These are phyloP conservation scores for Cordyceps farinosa DNA, from an alignment of 2,329 filamentous ascomycete species.

Conservation along the genomic window DNA sequence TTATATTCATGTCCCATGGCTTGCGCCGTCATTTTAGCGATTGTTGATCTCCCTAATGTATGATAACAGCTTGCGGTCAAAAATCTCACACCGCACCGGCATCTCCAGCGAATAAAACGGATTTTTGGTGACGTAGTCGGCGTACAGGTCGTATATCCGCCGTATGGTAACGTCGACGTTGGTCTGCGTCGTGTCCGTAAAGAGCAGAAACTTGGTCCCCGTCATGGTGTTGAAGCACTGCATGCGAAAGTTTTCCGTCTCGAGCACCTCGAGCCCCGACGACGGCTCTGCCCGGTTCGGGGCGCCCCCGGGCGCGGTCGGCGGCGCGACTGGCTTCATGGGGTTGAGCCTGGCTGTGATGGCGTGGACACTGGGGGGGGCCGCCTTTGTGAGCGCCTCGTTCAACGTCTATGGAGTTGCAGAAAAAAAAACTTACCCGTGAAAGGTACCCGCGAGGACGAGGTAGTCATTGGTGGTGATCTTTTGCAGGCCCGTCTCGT, in stretches of 20 bases:
- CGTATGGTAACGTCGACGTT: conserved; percentile 82
- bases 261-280: conserved; percentile 85
- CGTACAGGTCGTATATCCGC: conserved; percentile 89
- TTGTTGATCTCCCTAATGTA: conserved; percentile 74
- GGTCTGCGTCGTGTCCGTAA: conserved; percentile 83
- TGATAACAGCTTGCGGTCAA: conserved; percentile 78
- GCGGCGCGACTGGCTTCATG: conserved; percentile 38
- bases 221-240: conserved; percentile 96
- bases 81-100: conserved; percentile 92
- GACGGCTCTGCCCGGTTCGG: conserved; percentile 57
- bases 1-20: conserved; percentile 6
- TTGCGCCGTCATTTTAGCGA: conserved; percentile 34
- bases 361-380: conserved; percentile 56
- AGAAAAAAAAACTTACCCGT: conserved; percentile 60
- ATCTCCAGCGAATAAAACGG: conserved; percentile 98
- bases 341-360: conserved; percentile 63
- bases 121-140: conserved; percentile 99
- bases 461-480: conserved; percentile 95
- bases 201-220: conserved; percentile 91
- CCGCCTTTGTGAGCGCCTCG: neutral
- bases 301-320: conserved; percentile 36
- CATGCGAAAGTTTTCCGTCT: conserved; percentile 89
- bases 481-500: conserved; percentile 77
- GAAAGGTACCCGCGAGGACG: conserved; percentile 94
- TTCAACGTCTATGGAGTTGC: neutral